Percentiles rank a stretch among this genome's conserved stretches.
These are phyloP conservation scores for Pyricularia pennisetigena DNA, from an alignment of 2,329 filamentous ascomycete species.

Conservation along the genomic window DNA sequence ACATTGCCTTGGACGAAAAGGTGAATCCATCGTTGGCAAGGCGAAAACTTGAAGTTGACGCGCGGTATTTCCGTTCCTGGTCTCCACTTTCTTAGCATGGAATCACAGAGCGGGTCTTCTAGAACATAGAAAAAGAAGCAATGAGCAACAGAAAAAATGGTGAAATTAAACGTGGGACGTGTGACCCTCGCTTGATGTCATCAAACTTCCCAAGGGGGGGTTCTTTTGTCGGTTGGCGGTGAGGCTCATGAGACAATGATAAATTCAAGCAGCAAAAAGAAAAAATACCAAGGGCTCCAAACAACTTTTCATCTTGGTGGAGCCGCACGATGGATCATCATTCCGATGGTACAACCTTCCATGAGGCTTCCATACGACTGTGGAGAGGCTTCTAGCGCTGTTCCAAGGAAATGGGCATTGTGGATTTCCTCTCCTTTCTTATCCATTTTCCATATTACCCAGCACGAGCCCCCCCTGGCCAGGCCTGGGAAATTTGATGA, in stretches of 20 bases:
- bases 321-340: background rate
- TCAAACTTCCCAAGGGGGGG: background rate
- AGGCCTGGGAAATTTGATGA: background rate
- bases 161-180: background rate
- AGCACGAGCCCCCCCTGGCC: background rate
- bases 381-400: background rate
- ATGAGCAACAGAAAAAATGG: background rate
- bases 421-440: background rate
- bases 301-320: background rate
- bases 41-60: background rate
- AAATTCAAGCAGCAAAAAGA: background rate
- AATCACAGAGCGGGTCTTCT: background rate
- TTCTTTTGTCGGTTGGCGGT: background rate
- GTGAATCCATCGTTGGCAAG: background rate
- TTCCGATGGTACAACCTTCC: background rate
- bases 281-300: background rate
- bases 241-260: background rate
- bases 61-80: background rate
- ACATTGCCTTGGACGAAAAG: background rate
- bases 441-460: background rate
- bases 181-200: background rate
- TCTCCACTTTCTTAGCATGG: background rate
- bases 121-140: background rate
- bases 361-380: background rate
- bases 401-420: background rate